Evolutionary conservation across 2,329 filamentous ascomycete genomes (phyloP), one percentile per base, ranked within the genome.

Genomic region (Cercospora berteroae): DNA sequence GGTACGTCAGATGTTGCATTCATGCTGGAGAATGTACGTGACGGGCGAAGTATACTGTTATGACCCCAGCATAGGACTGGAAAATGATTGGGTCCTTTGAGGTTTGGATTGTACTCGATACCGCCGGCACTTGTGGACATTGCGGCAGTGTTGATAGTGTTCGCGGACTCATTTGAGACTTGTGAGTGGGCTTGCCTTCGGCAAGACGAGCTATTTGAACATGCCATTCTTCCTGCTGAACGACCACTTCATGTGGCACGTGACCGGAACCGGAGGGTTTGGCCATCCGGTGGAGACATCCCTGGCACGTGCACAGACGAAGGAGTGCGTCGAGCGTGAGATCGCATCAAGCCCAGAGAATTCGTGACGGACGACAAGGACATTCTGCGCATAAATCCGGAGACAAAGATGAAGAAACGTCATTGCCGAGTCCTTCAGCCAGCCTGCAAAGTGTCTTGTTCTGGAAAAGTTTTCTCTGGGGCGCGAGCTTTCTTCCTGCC

Each of bases 61-160:
- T 64, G 62, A 16, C 62, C 62, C 62, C 62, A 64, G 62, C 62
- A 64, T 33, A 64, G 36, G 18, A 64, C 62, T n/a, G 62, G 62
- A 50, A 64, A 52, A 44, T 64, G 62, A 31, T 4, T 36, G 57
- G 52, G 29, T 18, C 63, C 55, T 36, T 60, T 64, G 23, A 64
- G 52, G 29, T 64, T 42, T 31, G 56, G 63, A 39, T 64, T 64
- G 39, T 64, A 64, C 23, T 64, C 63, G 52, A 64, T 64, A 31
- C 18, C 33, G 31, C 31, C 25, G 4, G 55, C 18, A 18, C n/a
- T 13, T 18, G 48, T 33, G 39, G 52, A 36, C 31, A 29, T 31
- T 29, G 25, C 18, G 13, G 56, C 0, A 48, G 42, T 55, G 23
- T 48, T 23, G 18, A 48, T 23, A 3, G 20, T 5, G 44, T 20